Base-by-base conservation (phyloP, 306 rosid genomes). In the Arachis hypogaea region DNA sequence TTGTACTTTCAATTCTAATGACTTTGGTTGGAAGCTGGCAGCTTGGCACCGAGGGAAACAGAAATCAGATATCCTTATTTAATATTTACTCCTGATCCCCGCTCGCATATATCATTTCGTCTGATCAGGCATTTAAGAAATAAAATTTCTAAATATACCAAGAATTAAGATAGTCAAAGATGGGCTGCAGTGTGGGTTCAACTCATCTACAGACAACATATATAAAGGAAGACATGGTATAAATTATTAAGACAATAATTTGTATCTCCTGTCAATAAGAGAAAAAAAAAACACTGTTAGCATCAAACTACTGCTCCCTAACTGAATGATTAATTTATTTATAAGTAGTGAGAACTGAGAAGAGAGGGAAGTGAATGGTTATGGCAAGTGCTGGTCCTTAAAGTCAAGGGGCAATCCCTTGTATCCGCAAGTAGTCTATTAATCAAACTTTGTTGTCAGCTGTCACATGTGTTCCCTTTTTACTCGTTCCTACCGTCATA, bases 391-490 rank as follows among this genome's bases (percentile, higher is more conserved):
- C 52, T 63, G 60, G 33, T 52, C 57, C 61, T 54, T 2, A 74
- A 78, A 75, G 81, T 78, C 83, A 84, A 84, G 54, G 59, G 59
- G 30, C 28, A 68, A 63, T 84, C 63, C 58, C 82, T 80, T 72
- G 50, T 33, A 45, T 68, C 16, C 10, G 58, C 80, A 83, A 80
- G 67, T 62, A 73, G 77, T 72, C 81, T 29, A 63, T 67, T 50
- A 73, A 72, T 63, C 30, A 71, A 63, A 18, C 62, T 46, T 57
- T 42, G 58, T 47, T 78, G 69, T 59, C 58, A 22, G 63, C 40
- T 64, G 74, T 47, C 66, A 72, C 56, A 50, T 62, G 58, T 38
- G 8, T 49, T 47, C 51, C 11, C 11, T 7, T 30, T 61, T 61
- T 54, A 52, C 55, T 69, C 12, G 30, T 71, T 44, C 56, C 8